phyloP scores from a whole-genome alignment of 345 rosid species.

The Lepidium sativum region DNA sequence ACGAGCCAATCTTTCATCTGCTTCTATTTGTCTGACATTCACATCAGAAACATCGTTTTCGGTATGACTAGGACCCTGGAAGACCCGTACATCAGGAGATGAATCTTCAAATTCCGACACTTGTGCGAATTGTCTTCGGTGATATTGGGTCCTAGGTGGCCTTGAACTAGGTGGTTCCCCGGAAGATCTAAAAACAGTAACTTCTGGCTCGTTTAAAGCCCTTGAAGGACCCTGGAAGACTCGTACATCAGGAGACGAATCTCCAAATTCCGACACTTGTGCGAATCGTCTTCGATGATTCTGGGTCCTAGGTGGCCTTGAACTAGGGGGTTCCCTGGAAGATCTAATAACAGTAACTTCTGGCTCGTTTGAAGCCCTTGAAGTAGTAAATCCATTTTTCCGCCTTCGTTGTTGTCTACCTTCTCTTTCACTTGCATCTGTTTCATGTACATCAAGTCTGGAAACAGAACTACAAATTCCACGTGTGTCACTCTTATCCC shows the following conservation, averaged over 20 bases:
- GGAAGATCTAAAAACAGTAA: conserved; percentile 45
- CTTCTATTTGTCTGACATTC: conserved; percentile 77
- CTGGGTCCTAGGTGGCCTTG: conserved; percentile 45
- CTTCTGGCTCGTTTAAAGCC: conserved; percentile 28
- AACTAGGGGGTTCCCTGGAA: conserved; percentile 46
- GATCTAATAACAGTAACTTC: conserved; percentile 45
- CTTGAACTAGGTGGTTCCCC: conserved; percentile 52
- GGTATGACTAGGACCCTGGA: conserved; percentile 16
- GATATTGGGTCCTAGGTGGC: conserved; percentile 34
- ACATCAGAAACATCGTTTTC: conserved; percentile 39
- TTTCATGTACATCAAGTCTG: conserved; percentile 12
- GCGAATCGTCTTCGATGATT: conserved; percentile 20
- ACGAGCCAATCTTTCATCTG: conserved; percentile 79
- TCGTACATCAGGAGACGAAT: conserved; percentile 34
- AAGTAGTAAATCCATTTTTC: conserved; percentile 35
- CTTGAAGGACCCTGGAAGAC: not conserved
- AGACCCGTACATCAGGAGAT: conserved; percentile 32
- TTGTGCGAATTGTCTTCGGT: conserved; percentile 23
- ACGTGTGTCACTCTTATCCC: conserved; percentile 19
- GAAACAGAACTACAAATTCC: conserved; percentile 22
- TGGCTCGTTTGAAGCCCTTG: conserved; percentile 29
- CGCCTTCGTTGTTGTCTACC: conserved; percentile 35
- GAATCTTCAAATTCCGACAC: conserved; percentile 41
- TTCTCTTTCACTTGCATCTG: conserved; percentile 12
- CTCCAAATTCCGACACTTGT: conserved; percentile 42